Conservation (phyloP, 164 flowering plant species). For the Sedum album region DNA sequence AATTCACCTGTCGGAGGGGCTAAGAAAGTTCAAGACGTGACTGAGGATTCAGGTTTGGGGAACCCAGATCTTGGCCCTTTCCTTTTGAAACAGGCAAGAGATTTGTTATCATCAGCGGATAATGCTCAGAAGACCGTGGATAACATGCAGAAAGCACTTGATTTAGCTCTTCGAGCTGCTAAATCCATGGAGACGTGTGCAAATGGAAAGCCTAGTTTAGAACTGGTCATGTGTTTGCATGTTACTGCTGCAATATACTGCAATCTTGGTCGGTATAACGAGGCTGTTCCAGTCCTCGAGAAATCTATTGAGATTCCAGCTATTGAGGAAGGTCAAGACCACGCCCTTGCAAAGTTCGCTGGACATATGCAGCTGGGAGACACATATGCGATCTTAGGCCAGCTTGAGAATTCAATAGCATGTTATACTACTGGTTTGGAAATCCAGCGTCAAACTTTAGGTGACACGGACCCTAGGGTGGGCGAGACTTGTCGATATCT, state of each 20-base stretch:
- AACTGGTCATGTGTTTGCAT: conserved; percentile 83
- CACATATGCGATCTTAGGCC: conserved; percentile 83
- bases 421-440: conserved; percentile 66
- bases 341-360: conserved; percentile 88
- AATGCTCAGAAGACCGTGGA: conserved; percentile 25
- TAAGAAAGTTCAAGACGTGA: conserved; percentile 31
- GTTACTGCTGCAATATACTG: conserved; percentile 85
- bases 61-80: conserved; percentile 75
- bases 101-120: conserved; percentile 73
- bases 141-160: conserved; percentile 49
- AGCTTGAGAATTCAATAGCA: conserved; percentile 62
- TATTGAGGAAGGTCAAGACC: conserved; percentile 66
- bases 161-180: conserved; percentile 66
- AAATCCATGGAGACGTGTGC: conserved; percentile 73
- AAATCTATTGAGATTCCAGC: conserved; percentile 70
- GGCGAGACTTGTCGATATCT: too few relatives aligned
- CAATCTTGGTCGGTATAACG: conserved; percentile 60
- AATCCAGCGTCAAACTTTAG: conserved; percentile 62
- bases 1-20: conserved; percentile 23
- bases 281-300: conserved; percentile 81
- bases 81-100: conserved; percentile 80
- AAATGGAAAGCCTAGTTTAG: conserved; percentile 69
- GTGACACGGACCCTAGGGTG: conserved; percentile 77
- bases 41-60: conserved; percentile 35
- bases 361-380: conserved; percentile 97